Percentiles rank a stretch among this genome's conserved stretches.
Conservation (phyloP, 83 land plant species). For the Isoetes engelmannii region DNA sequence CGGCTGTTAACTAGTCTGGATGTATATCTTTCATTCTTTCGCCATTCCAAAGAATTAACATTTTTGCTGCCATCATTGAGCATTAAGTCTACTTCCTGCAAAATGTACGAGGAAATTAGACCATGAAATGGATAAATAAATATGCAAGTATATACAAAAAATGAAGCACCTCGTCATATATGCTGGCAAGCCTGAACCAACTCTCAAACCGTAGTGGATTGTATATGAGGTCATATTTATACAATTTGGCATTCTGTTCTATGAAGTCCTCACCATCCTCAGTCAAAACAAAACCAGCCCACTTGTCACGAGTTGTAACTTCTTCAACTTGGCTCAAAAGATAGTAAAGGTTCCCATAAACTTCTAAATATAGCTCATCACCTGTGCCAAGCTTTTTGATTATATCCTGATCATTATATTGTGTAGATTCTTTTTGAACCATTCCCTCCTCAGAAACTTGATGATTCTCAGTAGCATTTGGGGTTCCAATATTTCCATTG, state of each 20-base stretch:
- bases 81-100: slow-evolving; percentile 93
- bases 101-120: neutral
- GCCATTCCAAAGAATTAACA: slow-evolving; percentile 72
- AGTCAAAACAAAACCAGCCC: slow-evolving; percentile 89
- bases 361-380: slow-evolving; percentile 62
- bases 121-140: slow-evolving; percentile 1
- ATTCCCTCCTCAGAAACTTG: no score
- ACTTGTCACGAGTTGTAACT: slow-evolving; percentile 77
- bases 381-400: slow-evolving; percentile 21
- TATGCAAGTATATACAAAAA: neutral
- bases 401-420: no score
- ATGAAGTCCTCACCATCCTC: slow-evolving; percentile 98
- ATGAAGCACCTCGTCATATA: slow-evolving; percentile 82
- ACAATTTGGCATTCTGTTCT: slow-evolving; percentile 73
- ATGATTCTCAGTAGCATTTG: neutral
- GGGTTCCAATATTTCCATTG: neutral
- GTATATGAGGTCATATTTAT: slow-evolving; percentile 87
- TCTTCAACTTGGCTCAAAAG: slow-evolving; percentile 83
- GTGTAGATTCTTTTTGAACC: no score
- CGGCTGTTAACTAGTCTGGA: slow-evolving; percentile 84
- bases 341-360: slow-evolving; percentile 74
- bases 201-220: slow-evolving; percentile 87
- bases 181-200: slow-evolving; percentile 88
- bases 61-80: slow-evolving; percentile 98
- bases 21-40: slow-evolving; percentile 50